Evolutionary conservation across 805 yeast species (phyloP).

Genomic region (Wickerhamiella allomyrinae): DNA sequence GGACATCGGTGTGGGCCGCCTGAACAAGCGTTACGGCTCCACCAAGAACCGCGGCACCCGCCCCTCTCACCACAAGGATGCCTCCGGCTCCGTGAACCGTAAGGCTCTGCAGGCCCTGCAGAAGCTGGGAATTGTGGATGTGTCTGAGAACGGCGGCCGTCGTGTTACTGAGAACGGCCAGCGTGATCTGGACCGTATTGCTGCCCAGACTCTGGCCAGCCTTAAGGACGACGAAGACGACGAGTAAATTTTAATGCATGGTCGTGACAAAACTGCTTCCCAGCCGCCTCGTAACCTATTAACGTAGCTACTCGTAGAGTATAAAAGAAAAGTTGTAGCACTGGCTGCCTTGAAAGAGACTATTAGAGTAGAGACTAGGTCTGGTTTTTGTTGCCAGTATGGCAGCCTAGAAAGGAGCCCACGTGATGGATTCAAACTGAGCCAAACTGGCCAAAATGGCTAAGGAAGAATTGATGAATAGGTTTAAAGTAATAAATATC

Average conservation of each 20-base stretch:
- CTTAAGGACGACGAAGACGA: constrained; percentile 39
- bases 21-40: constrained; percentile 99
- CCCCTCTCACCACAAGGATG: constrained; percentile 97
- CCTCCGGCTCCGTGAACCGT: constrained; percentile 99
- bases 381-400: no score
- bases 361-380: no score
- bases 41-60: constrained; percentile 97
- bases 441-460: no score
- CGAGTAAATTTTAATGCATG: constrained; percentile 12
- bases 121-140: constrained; percentile 94
- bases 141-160: constrained; percentile 98
- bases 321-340: neutral
- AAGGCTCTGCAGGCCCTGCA: constrained; percentile 94
- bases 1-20: constrained; percentile 97
- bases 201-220: constrained; percentile 93
- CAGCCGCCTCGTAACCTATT: neutral
- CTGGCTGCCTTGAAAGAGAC: neutral
- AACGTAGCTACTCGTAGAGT: constrained; percentile 1
- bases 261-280: neutral
- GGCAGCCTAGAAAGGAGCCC: no score
- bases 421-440: no score
- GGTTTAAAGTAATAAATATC: no score
- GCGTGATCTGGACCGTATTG: constrained; percentile 99
- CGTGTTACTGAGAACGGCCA: constrained; percentile 98
- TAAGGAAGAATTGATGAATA: no score